Evolutionary conservation across 345 rosid species (phyloP).

Genomic region (Capsella bursapastoris): DNA sequence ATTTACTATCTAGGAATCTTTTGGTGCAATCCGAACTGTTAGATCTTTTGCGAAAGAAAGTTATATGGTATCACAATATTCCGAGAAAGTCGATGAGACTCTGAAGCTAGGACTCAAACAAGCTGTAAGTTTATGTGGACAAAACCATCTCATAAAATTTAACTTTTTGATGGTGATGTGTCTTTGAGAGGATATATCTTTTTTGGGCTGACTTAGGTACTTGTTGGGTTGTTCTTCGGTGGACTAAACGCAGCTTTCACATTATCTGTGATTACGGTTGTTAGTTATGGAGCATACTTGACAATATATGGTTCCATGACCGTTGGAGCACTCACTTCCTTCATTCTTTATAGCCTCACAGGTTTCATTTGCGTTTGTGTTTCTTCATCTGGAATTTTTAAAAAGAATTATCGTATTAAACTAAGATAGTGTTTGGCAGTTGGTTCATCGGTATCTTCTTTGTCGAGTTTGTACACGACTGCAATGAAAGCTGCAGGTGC

Average conservation of each 20-base stretch:
- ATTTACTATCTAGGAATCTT: constrained; percentile 67
- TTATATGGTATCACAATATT: constrained; percentile 67
- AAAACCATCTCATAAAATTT: neutral
- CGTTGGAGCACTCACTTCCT: constrained; percentile 88
- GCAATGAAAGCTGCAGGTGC: constrained; percentile 99
- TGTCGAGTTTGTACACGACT: constrained; percentile 80
- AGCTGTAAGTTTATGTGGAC: constrained; percentile 64
- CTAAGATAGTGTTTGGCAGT: constrained; percentile 52
- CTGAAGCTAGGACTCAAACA: constrained; percentile 81
- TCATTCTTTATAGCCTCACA: constrained; percentile 95
- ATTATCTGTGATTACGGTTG: constrained; percentile 76
- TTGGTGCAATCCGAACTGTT: constrained; percentile 94
- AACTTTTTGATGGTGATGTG: constrained; percentile 11
- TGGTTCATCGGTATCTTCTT: constrained; percentile 84
- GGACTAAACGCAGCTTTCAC: constrained; percentile 90
- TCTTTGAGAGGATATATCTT: constrained; percentile 45
- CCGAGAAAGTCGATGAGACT: constrained; percentile 87
- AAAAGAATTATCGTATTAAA: neutral
- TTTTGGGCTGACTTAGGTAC: constrained; percentile 38
- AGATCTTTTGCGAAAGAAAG: constrained; percentile 93
- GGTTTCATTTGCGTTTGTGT: constrained; percentile 48
- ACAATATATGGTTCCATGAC: constrained; percentile 87
- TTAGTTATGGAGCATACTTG: constrained; percentile 84
- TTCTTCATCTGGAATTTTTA: neutral
- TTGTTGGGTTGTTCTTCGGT: constrained; percentile 78